Conservation (phyloP, 768 basidiomycete genomes). For the Podaxis rugospora region DNA sequence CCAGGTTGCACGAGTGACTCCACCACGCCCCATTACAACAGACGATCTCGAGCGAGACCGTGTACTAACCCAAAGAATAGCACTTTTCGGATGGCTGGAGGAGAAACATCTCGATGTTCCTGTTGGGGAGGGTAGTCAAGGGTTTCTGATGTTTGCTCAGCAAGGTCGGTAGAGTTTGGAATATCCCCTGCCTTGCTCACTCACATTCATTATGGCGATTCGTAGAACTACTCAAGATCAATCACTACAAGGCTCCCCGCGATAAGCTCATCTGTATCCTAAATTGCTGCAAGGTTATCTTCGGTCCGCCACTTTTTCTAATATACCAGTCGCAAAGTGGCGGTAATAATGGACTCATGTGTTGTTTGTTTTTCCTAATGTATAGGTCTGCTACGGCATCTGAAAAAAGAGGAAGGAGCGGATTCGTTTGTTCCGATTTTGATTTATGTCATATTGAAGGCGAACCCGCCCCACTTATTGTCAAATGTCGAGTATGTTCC, state of each 20-base stretch:
- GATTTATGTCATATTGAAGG: slow-evolving; percentile 89
- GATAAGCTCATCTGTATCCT: slow-evolving; percentile 98
- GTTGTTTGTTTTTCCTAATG: background rate
- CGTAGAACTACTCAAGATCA: slow-evolving; percentile 89
- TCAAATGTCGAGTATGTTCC: slow-evolving; percentile 88
- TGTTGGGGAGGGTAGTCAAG: slow-evolving; percentile 64
- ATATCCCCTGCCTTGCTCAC: background rate
- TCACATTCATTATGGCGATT: background rate
- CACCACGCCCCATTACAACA: slow-evolving; percentile 76
- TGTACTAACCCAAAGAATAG: slow-evolving; percentile 84
- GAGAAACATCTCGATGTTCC: slow-evolving; percentile 91
- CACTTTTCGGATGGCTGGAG: slow-evolving; percentile 86
- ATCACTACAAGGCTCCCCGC: slow-evolving; percentile 97
- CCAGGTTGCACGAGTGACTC: slow-evolving; percentile 59
- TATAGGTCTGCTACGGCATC: slow-evolving; percentile 83
- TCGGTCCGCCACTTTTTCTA: slow-evolving; percentile 44
- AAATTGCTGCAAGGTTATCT: slow-evolving; percentile 99
- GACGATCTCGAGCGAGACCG: slow-evolving; percentile 97
- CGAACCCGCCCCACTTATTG: slow-evolving; percentile 90
- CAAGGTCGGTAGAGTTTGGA: slow-evolving; percentile 51
- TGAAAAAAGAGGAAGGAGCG: slow-evolving; percentile 81
- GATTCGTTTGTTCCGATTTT: slow-evolving; percentile 94
- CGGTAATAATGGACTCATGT: slow-evolving; percentile 2
- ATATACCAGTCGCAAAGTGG: slow-evolving; percentile 5
- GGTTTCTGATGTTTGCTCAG: slow-evolving; percentile 85